A percentile compares a stretch with the other conserved stretches of the same genome.
These are phyloP conservation scores for Paecilomyces fulvus DNA, from an alignment of 2,329 filamentous ascomycete genomes.

Conservation along the genomic window DNA sequence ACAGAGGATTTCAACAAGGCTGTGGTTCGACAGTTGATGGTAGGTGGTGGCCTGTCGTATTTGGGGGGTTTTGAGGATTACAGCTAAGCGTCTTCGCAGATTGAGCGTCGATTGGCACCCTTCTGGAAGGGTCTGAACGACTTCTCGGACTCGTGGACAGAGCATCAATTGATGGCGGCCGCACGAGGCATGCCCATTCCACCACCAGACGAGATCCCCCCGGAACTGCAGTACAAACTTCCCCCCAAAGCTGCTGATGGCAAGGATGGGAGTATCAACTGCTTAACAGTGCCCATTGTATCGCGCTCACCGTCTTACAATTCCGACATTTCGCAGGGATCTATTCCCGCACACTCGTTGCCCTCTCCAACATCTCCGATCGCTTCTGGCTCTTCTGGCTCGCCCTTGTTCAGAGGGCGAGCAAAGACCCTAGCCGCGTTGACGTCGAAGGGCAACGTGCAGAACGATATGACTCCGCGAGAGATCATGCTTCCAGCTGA, in stretches of 20 bases:
- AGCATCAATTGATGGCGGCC: conserved; percentile 88
- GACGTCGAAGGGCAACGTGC: conserved; percentile 66
- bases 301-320: conserved; percentile 68
- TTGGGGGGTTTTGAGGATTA: conserved; percentile 6
- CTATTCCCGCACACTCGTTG: conserved; percentile 54
- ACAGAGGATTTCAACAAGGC: conserved; percentile 88
- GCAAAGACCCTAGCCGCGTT: conserved; percentile 84
- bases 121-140: conserved; percentile 95
- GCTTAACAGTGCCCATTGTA: conserved; percentile 69
- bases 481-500: conserved; percentile 75
- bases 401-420: conserved; percentile 65
- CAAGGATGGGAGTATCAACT: conserved; percentile 54
- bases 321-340: conserved; percentile 62
- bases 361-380: conserved; percentile 50
- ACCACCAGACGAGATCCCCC: conserved; percentile 70
- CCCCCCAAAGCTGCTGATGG: conserved; percentile 37
- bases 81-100: conserved; percentile 45
- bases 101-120: conserved; percentile 83
- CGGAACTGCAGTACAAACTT: conserved; percentile 53
- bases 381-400: conserved; percentile 40
- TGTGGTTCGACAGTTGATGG: conserved; percentile 82
- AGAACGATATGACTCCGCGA: conserved; percentile 62
- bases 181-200: conserved; percentile 78
- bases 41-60: conserved; percentile 34
- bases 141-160: conserved; percentile 80